Base-by-base conservation (phyloP, 73 alveolate species). In the Stentor roeselii region DNA sequence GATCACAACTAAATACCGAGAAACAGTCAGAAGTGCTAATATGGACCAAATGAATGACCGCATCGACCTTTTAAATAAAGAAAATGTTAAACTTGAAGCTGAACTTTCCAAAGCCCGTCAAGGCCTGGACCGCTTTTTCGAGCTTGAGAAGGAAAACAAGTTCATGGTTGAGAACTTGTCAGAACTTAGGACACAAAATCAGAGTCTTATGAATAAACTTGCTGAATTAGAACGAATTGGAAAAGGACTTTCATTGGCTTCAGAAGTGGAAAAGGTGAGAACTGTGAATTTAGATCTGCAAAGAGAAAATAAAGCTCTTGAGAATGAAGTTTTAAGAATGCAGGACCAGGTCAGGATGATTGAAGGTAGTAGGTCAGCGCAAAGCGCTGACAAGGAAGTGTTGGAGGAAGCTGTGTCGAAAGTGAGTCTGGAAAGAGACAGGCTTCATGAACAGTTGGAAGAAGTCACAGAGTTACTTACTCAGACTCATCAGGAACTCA, bases 331-430 rank as follows among this genome's bases (percentile, higher is more conserved):
- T 40, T 14, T 15, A 15, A 83, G 59, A 32, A 83, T 83, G 3
- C 86, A 78, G 42, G 77, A n/a, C 1, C 76, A 86, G 39, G 4
- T 15, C 0, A 84, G 77, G 42, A 82, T 82, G 60, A 76, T 15
- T 3, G 38, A 40, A 14, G 27, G 59, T 4, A 42, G 14, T 50
- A 32, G 59, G 42, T 37, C 86, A 40, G 94, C 94, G 27, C 74
- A 74, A 35, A 27, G 3, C 75, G 42, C 90, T 77, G 90, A 89
- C 42, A 59, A 89, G 78, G 75, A 87, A 38, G 92, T 92, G 11
- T 86, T 35, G 80, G 38, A 58, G 14, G 92, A 89, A 31, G 78
- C 67, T 3, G 4, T 87, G 0, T 87, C 78, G 76, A 39, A 76
- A 84, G 39, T 74, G 14, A 38, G 76, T 1, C 34, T 30, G n/a